Conservation (phyloP, 2,329 filamentous ascomycete genomes). For the Aspergillus clavatus region DNA sequence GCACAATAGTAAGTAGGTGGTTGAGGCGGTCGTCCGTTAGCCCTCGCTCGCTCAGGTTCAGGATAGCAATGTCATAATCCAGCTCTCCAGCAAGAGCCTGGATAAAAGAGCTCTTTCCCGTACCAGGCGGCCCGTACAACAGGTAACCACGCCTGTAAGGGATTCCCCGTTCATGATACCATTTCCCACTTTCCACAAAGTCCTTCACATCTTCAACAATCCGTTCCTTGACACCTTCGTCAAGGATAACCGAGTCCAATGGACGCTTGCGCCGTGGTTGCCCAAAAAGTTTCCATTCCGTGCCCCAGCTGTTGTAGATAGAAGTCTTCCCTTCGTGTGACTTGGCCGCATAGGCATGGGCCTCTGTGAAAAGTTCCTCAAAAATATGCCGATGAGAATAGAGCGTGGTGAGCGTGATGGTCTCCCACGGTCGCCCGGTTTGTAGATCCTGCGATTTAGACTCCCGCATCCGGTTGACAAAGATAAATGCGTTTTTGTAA, state of each 20-base stretch:
- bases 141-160: constrained; percentile 88
- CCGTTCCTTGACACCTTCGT: constrained; percentile 74
- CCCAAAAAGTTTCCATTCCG: constrained; percentile 81
- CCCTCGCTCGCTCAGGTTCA: constrained; percentile 85
- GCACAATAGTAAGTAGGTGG: constrained; percentile 78
- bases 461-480: constrained; percentile 81
- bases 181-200: constrained; percentile 71
- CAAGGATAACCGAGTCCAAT: constrained; percentile 79
- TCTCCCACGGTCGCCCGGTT: constrained; percentile 89
- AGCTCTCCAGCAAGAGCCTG: constrained; percentile 89
- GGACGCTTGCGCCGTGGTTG: constrained; percentile 81
- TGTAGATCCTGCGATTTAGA: constrained; percentile 70
- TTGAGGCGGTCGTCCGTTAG: constrained; percentile 87
- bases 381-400: constrained; percentile 88
- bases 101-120: constrained; percentile 93
- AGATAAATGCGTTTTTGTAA: constrained; percentile 80
- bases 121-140: constrained; percentile 82
- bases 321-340: constrained; percentile 88
- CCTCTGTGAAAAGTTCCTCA: constrained; percentile 82
- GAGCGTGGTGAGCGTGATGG: constrained; percentile 83
- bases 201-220: constrained; percentile 77
- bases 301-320: constrained; percentile 79
- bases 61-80: constrained; percentile 86
- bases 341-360: constrained; percentile 71
- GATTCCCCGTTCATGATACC: constrained; percentile 93